A percentile compares a stretch with the other conserved stretches of the same genome.
These are phyloP conservation scores for Ceratocystis eucalypticola DNA, from an alignment of 2,329 filamentous ascomycete species.

Conservation along the genomic window DNA sequence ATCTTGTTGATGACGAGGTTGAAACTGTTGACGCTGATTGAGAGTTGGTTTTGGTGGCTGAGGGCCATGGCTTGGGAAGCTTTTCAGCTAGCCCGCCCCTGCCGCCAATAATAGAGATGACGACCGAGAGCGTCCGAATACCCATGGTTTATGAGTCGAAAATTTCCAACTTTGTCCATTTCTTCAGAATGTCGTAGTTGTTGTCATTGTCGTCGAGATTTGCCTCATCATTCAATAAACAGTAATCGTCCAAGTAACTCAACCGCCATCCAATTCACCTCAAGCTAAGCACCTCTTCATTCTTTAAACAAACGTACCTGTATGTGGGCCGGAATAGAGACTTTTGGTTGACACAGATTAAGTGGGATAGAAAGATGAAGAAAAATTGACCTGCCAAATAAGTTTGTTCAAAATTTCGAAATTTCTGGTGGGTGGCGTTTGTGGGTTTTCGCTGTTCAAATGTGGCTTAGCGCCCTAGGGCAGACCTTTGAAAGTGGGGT, in stretches of 20 bases:
- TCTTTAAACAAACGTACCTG: constrained; percentile 15
- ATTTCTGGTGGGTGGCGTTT: constrained; percentile 18
- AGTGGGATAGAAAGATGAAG: constrained; percentile 13
- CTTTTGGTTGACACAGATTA: constrained; percentile 19
- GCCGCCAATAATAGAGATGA: neutral
- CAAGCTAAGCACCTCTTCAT: constrained; percentile 2
- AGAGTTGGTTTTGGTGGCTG: neutral
- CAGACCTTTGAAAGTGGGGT: constrained; percentile 3
- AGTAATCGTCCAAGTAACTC: neutral
- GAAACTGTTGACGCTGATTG: neutral
- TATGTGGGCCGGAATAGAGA: constrained; percentile 18
- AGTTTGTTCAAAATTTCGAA: constrained; percentile 15
- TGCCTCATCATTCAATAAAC: neutral
- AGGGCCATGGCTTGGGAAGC: neutral
- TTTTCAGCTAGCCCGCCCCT: neutral
- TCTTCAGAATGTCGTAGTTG: neutral
- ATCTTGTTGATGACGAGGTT: neutral
- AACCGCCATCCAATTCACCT: neutral
- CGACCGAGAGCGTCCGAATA: neutral
- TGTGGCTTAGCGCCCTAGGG: constrained; percentile 18
- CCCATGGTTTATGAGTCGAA: neutral
- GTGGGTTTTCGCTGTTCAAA: constrained; percentile 12
- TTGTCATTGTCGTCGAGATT: neutral
- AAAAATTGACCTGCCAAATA: constrained; percentile 15
- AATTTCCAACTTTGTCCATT: neutral